Conservation (phyloP, 805 yeast genomes). For the Metschnikowia rubicola region DNA sequence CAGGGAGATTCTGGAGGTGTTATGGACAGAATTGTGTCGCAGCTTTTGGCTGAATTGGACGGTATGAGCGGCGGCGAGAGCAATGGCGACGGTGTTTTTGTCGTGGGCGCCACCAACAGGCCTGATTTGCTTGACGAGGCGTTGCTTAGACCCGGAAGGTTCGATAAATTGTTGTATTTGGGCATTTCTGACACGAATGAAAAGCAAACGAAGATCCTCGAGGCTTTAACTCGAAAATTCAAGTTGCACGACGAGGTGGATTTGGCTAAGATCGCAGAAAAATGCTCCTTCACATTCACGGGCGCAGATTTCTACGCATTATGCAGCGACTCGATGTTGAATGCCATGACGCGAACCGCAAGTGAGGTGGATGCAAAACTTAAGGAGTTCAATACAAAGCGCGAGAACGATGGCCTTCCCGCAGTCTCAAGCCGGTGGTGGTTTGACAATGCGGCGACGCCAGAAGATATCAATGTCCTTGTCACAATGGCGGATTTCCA, state of each 20-base stretch:
- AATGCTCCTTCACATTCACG: constrained; percentile 86
- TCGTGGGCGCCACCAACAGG: constrained; percentile 97
- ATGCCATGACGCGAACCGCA: constrained; percentile 93
- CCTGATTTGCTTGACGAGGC: constrained; percentile 96
- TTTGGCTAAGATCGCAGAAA: constrained; percentile 54
- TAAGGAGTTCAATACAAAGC: constrained; percentile 42
- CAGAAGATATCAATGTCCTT: constrained; percentile 61
- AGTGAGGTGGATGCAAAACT: constrained; percentile 67
- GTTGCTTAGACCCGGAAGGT: constrained; percentile 86
- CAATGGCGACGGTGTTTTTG: constrained; percentile 80
- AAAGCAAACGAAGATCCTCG: constrained; percentile 79
- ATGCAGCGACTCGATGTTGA: constrained; percentile 92
- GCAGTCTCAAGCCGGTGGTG: constrained; percentile 74
- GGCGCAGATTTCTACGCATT: constrained; percentile 98
- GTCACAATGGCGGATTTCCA: constrained; percentile 73
- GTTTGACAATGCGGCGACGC: constrained; percentile 78
- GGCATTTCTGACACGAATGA: constrained; percentile 91
- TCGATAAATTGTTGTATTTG: constrained; percentile 89
- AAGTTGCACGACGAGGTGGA: constrained; percentile 57
- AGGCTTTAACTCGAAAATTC: constrained; percentile 86
- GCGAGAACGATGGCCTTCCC: constrained; percentile 30
- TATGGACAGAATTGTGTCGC: constrained; percentile 97
- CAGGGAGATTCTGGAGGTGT: constrained; percentile 99
- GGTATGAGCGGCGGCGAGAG: constrained; percentile 78
- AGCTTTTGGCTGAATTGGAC: constrained; percentile 88